Evolutionary conservation across 345 rosid species (phyloP), one percentile per base, ranked within the genome.

Genomic region (Litchi chinensis): DNA sequence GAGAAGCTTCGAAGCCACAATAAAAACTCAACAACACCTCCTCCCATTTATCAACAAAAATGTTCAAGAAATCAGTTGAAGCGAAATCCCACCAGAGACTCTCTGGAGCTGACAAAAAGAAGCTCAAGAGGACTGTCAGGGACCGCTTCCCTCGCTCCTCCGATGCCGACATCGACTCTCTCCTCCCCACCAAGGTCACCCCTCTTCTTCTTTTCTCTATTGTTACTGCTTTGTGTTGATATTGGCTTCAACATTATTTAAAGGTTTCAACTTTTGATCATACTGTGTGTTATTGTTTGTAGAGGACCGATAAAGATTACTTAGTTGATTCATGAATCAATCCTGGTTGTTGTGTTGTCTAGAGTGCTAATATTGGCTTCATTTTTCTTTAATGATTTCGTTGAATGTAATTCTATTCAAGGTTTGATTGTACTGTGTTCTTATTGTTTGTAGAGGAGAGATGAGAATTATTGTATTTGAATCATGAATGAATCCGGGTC

Each of bases 1-100:
- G 52, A 46, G 52, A 46, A 46, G 1, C 52, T 46, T 46, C 52
- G 52, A 46, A 46, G 10, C 8, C 52, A 46, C 52, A 7, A 46
- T 10, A 46, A 46, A 32, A 46, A 46, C 52, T 7, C 52, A 46
- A 46, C 52, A 46, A 0, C 8, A 46, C 52, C 8, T 0, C 1
- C 2, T 46, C 52, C 10, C 52, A 5, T 8, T 11, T 5, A 7
- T 46, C 12, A 0, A 46, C 52, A 59, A 82, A 62, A 82, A 93
- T 94, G 99, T 96, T 96, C 88, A 96, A 91, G 92, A 96, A 96
- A 90, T 87, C 91, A 73, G 88, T 90, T 6, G 99, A 96, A 76
- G 97, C 97, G 0, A 96, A 94, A 87, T 85, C 89, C 56, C 93
- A 91, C 79, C 99, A 96, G 87, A 86, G 98, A 75, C 97, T 96